Conservation (phyloP, 108 stramenopile species). For the Nitzschia sp. region DNA sequence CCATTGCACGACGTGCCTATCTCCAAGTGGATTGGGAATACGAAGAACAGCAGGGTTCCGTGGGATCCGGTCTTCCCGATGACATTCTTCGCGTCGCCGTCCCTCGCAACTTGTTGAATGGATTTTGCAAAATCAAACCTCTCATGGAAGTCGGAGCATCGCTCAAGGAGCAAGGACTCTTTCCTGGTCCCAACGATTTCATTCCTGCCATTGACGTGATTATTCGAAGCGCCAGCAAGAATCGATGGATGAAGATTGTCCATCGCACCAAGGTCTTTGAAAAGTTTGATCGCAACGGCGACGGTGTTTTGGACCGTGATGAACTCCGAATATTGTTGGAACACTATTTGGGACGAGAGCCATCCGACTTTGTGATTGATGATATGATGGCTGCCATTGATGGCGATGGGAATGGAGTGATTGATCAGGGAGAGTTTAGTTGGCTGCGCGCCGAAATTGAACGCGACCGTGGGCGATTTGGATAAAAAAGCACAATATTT, state of each 20-base stretch:
- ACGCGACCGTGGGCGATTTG: conserved; percentile 27
- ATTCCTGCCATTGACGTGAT: conserved; percentile 67
- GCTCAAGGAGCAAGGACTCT: conserved; percentile 43
- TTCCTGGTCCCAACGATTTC: conserved; percentile 64
- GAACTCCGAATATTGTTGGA: conserved; percentile 57
- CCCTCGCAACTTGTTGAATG: conserved; percentile 75
- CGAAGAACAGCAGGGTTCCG: not conserved
- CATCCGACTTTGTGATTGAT: conserved; percentile 62
- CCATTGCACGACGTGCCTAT: conserved; percentile 44
- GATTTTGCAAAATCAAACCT: conserved; percentile 78
- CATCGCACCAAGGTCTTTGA: conserved; percentile 41
- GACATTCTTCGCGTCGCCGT: conserved; percentile 58
- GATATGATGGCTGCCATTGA: conserved; percentile 72
- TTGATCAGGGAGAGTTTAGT: conserved; percentile 69
- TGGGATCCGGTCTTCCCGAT: conserved; percentile 28
- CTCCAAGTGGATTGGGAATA: conserved; percentile 71
- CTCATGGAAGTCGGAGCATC: conserved; percentile 61
- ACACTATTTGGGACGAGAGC: conserved; percentile 49
- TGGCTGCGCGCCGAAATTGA: conserved; percentile 49
- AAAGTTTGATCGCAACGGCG: conserved; percentile 63
- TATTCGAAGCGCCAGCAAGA: conserved; percentile 59
- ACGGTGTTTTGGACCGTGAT: conserved; percentile 57
- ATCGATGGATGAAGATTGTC: conserved; percentile 53
- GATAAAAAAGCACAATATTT: not conserved
- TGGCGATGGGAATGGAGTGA: conserved; percentile 62